Evolutionary conservation across 2,329 filamentous ascomycete genomes (phyloP).

Genomic region (Bipolaris oryzae): DNA sequence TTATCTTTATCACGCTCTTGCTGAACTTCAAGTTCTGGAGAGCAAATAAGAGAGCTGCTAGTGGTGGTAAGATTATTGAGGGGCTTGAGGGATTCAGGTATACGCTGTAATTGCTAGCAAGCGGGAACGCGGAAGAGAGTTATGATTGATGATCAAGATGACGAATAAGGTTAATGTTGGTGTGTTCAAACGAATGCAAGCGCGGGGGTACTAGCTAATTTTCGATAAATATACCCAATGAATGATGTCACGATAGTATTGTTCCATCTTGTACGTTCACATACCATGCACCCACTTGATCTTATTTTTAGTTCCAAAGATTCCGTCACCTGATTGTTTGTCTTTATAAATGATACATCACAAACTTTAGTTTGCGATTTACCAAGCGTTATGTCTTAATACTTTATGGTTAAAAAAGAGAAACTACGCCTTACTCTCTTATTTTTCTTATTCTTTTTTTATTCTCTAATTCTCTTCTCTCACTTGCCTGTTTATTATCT

Average conservation of each 20-base stretch:
- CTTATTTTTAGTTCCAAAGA: too few relatives aligned
- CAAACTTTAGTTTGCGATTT: too few relatives aligned
- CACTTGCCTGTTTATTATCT: too few relatives aligned
- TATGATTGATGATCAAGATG: background rate
- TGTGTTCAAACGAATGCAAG: background rate
- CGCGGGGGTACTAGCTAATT: background rate
- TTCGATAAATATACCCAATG: background rate
- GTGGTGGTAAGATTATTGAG: conserved; percentile 51
- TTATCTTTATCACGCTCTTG: conserved; percentile 41
- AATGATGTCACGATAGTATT: background rate
- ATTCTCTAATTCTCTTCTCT: too few relatives aligned
- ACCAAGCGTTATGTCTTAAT: too few relatives aligned
- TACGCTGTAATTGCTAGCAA: conserved; percentile 23
- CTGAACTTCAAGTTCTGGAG: conserved; percentile 41
- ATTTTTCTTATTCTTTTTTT: too few relatives aligned
- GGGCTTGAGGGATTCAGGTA: conserved; percentile 41
- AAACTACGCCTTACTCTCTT: too few relatives aligned
- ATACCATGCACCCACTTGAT: too few relatives aligned
- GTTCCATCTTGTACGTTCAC: too few relatives aligned
- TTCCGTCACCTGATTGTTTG: too few relatives aligned
- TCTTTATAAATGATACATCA: too few relatives aligned
- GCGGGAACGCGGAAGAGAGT: background rate
- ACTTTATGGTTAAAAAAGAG: too few relatives aligned
- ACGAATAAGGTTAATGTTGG: background rate
- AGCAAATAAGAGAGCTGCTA: conserved; percentile 48